These are phyloP conservation scores for Mrakia frigida DNA, from an alignment of 768 basidiomycete genomes.

Conservation along the genomic window DNA sequence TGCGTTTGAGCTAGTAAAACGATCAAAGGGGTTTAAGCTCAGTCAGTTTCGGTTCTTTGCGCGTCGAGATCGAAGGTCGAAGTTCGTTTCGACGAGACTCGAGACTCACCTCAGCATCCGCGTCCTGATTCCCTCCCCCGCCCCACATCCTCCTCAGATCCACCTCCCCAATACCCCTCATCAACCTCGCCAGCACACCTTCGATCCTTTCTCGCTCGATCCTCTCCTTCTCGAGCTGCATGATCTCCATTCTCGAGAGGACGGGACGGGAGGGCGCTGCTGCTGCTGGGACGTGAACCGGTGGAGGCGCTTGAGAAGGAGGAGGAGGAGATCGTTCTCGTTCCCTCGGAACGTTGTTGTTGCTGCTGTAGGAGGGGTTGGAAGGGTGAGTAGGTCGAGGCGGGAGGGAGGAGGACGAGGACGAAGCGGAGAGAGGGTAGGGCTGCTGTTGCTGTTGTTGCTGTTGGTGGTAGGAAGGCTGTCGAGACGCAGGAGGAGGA, in stretches of 20 bases:
- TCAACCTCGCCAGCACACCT: not conserved
- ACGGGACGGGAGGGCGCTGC: not conserved
- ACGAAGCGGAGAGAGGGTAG: not conserved
- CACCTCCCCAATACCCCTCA: not conserved
- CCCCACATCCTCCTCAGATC: conserved; percentile 3
- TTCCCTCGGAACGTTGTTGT: not conserved
- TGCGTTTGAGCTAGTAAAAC: not conserved
- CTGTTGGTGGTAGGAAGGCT: no score
- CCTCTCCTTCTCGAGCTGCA: not conserved
- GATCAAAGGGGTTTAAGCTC: not conserved
- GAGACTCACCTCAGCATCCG: conserved; percentile 7
- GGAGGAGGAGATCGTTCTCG: not conserved
- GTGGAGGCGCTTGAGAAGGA: no score
- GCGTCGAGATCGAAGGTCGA: no score
- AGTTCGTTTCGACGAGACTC: no score
- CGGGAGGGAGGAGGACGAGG: not conserved
- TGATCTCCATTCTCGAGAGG: not conserved
- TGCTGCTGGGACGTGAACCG: no score
- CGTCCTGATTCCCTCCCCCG: not conserved
- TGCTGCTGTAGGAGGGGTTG: no score
- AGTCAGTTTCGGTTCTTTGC: no score
- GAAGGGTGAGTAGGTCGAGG: not conserved
- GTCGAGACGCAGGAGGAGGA: not conserved
- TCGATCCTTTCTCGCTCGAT: conserved; percentile 9
- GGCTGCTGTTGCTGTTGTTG: not conserved